Evolutionary conservation across 2,329 filamentous ascomycete species (phyloP).

Genomic region (Talaromyces sp.): DNA sequence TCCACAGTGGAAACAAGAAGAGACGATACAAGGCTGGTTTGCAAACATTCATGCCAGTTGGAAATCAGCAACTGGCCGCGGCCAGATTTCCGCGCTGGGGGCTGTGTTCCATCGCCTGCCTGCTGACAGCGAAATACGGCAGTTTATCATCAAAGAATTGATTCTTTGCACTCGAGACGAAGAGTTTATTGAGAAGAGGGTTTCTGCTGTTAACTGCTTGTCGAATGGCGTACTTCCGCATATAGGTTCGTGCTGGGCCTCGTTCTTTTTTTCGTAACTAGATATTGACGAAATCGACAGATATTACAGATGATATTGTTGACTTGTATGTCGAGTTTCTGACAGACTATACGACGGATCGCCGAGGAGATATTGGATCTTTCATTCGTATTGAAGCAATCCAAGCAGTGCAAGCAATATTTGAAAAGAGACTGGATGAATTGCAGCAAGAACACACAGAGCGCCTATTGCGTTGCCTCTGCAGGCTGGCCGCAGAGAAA

Average conservation of each 20-base stretch:
- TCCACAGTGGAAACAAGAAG: conserved; percentile 22
- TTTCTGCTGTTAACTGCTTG: conserved; percentile 36
- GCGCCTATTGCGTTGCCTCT: conserved; percentile 36
- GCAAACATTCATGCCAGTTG: conserved; percentile 29
- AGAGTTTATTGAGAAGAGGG: conserved; percentile 36
- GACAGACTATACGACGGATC: conserved; percentile 86
- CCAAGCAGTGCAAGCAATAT: conserved; percentile 49
- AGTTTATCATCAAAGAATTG: conserved; percentile 27
- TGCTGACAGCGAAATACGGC: conserved; percentile 16
- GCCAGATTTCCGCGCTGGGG: conserved; percentile 39
- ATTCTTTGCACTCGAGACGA: conserved; percentile 30
- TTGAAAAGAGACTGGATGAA: conserved; percentile 16
- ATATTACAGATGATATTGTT: conserved; percentile 22
- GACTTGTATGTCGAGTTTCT: conserved; percentile 42
- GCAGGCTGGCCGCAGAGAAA: conserved; percentile 79
- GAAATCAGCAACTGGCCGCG: conserved; percentile 35
- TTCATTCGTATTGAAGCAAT: conserved; percentile 77
- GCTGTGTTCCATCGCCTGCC: conserved; percentile 32
- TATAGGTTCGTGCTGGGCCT: conserved; percentile 23
- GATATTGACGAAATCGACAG: conserved; percentile 21
- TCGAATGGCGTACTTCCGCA: conserved; percentile 31
- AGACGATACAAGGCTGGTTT: conserved; percentile 35
- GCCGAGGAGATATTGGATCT: conserved; percentile 84
- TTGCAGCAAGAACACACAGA: conserved; percentile 16
- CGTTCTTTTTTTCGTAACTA: not conserved